Conservation (phyloP, 1,284 basidiomycete species). For the Sporisorium exsertum region DNA sequence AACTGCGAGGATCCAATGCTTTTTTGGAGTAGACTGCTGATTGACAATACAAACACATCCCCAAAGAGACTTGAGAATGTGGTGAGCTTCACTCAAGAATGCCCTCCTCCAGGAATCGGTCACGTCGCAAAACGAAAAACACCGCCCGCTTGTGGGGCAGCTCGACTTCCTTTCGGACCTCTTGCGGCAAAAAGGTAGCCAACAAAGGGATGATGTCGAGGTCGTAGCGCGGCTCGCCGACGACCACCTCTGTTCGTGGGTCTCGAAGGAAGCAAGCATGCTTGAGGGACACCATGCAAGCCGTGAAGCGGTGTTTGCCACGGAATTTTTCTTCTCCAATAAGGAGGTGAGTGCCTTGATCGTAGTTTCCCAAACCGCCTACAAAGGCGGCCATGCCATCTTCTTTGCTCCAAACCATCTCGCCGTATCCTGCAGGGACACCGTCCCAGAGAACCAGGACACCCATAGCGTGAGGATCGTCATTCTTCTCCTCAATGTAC, state of each 20-base stretch:
- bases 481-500: constrained; percentile 71
- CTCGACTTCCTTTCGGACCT: constrained; percentile 40
- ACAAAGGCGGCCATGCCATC: constrained; percentile 58
- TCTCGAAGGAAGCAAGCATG: constrained; percentile 53
- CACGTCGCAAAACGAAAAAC: constrained; percentile 33
- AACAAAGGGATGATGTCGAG: constrained; percentile 42
- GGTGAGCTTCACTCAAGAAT: constrained; percentile 26
- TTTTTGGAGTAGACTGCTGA: not conserved
- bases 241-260: constrained; percentile 43
- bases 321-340: constrained; percentile 73
- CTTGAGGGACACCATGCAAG: constrained; percentile 47
- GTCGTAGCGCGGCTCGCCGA: constrained; percentile 48
- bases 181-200: constrained; percentile 42
- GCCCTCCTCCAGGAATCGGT: constrained; percentile 49
- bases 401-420: constrained; percentile 74
- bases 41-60: not conserved
- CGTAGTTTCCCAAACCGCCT: constrained; percentile 71
- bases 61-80: not conserved
- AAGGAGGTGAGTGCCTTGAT: constrained; percentile 73
- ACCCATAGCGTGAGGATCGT: constrained; percentile 72
- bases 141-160: constrained; percentile 50
- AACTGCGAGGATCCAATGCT: too few relatives aligned
- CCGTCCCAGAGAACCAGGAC: constrained; percentile 74
- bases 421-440: constrained; percentile 74
- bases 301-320: constrained; percentile 63